Base-by-base conservation (phyloP, 2,329 filamentous ascomycete species). In the Cercospora zeina region DNA sequence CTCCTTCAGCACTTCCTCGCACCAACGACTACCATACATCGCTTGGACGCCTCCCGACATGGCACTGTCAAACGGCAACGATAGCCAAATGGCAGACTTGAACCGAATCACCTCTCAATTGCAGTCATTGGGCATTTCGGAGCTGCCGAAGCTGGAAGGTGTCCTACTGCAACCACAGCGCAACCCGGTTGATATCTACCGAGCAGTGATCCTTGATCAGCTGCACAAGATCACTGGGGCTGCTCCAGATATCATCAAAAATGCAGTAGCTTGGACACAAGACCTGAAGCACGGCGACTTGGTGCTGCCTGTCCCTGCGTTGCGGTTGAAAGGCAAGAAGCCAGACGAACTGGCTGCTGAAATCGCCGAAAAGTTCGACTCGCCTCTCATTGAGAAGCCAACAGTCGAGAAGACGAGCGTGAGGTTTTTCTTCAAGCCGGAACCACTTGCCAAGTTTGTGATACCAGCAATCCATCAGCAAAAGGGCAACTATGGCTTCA, bases 251-350 rank as follows among this genome's bases (percentile, higher is more conserved):
- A 85, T 91, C 69, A 87, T 96, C 73, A 92, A 90, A 77, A 85
- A 86, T 27, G 86, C 86, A 37, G 79, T 96, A 45, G 85, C 89
- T 78, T 93, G 90, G 89, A 93, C 91, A 4, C 81, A 85, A 65
- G 85, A 87, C 37, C 81, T 92, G 21, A 91, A 95, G 67, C 91
- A 93, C 80, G 91, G 91, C 53, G 91, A 96, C 77, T 78, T 96
- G 69, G 84, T 90, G 58, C 78, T 96, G 51, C 87, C 91, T 8
- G 86, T 91, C 8, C 89, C 91, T 14, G 89, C 90, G n/a, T 82
- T 96, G 66, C 83, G 91, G 65, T 77, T 93, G 71, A 93, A 87
- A 76, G 80, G 81, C 69, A 85, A 83, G 76, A 85, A 86, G 68
- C 83, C 85, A 36, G 77, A 82, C 58, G 83, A 83, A 56, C 76